These are phyloP conservation scores for Pyronema omphalodes DNA, from an alignment of 495 filamentous ascomycete species.

Conservation along the genomic window DNA sequence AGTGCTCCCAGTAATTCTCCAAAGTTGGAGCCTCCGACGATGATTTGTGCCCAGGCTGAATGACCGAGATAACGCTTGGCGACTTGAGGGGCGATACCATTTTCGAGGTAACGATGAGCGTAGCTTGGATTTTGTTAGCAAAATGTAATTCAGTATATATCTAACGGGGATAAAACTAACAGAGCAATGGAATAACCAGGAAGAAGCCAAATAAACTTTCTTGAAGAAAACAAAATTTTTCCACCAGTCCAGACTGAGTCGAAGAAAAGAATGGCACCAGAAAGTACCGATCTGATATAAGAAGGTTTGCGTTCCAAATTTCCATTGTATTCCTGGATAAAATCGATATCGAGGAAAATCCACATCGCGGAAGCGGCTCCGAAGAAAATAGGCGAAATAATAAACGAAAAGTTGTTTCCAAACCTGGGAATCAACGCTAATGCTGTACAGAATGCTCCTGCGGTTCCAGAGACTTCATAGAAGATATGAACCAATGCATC, in stretches of 20 bases:
- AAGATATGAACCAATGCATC: slow-evolving; percentile 32
- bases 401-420: slow-evolving; percentile 32
- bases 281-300: slow-evolving; percentile 19
- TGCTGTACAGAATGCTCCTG: slow-evolving; percentile 28
- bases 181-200: slow-evolving; percentile 30
- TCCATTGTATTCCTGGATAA: slow-evolving; percentile 9
- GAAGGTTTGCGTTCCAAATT: not conserved
- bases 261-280: slow-evolving; percentile 25
- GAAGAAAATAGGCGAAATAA: slow-evolving; percentile 30
- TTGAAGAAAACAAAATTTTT: slow-evolving; percentile 27
- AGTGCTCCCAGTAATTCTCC: slow-evolving; percentile 30
- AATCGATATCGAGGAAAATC: slow-evolving; percentile 28
- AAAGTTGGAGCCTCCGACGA: slow-evolving; percentile 30
- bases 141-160: not conserved
- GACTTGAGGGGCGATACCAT: slow-evolving; percentile 27
- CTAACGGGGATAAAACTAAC: slow-evolving; percentile 23
- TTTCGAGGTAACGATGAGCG: slow-evolving; percentile 31
- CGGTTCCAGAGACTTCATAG: slow-evolving; percentile 30
- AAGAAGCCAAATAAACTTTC: slow-evolving; percentile 31
- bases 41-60: slow-evolving; percentile 30
- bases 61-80: slow-evolving; percentile 28
- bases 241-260: slow-evolving; percentile 28
- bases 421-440: slow-evolving; percentile 28
- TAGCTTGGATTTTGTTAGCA: slow-evolving; percentile 20
- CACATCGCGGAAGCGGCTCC: slow-evolving; percentile 23